These are phyloP conservation scores for Peribolospora kevripleyi DNA, from an alignment of 768 basidiomycete genomes.

Conservation along the genomic window DNA sequence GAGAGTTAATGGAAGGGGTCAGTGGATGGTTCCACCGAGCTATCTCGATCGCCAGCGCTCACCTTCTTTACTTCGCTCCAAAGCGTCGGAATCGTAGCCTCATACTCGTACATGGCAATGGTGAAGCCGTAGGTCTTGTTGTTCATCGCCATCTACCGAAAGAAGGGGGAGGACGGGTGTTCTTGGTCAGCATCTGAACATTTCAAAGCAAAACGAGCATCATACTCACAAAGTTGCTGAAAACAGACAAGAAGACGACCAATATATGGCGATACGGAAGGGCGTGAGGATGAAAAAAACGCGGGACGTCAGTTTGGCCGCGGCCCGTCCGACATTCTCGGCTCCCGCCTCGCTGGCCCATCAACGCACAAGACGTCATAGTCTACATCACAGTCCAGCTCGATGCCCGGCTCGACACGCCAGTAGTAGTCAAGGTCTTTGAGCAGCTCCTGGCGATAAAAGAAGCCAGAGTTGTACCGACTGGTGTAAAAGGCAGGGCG, in stretches of 20 bases:
- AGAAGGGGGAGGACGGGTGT: constrained; percentile 28
- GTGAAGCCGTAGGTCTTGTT: constrained; percentile 76
- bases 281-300: not conserved
- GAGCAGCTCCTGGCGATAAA: constrained; percentile 55
- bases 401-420: constrained; percentile 40
- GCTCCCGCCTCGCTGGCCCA: too few relatives aligned
- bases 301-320: too few relatives aligned
- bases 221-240: too few relatives aligned
- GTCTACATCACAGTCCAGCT: constrained; percentile 51
- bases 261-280: not conserved
- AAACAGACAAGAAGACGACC: too few relatives aligned
- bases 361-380: constrained; percentile 24
- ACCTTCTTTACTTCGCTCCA: constrained; percentile 38
- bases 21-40: constrained; percentile 23
- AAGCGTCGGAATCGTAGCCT: constrained; percentile 51
- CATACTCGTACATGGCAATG: constrained; percentile 49
- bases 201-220: too few relatives aligned
- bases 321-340: too few relatives aligned
- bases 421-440: constrained; percentile 65
- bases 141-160: constrained; percentile 47
- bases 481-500: constrained; percentile 32
- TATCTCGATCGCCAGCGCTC: too few relatives aligned
- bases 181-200: not conserved
- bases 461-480: constrained; percentile 40
- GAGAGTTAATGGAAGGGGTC: not conserved